Base-by-base conservation (phyloP, 2,329 filamentous ascomycete genomes). In the Escovopsis sp. region DNA sequence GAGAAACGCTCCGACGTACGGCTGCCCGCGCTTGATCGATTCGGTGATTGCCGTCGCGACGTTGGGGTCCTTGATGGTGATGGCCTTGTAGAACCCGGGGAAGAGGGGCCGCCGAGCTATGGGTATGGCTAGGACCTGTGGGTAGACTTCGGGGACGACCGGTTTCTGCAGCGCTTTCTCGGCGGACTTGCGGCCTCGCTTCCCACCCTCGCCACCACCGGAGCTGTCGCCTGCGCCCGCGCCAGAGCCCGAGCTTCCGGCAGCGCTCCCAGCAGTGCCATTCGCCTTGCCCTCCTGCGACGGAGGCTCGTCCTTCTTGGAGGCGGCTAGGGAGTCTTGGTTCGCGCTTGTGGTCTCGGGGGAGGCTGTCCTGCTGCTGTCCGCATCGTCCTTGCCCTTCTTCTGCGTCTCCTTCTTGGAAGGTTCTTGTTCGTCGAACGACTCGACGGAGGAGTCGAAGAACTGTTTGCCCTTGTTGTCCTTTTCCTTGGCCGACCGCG, bases 31-130 rank as follows among this genome's bases (percentile, higher is more conserved):
- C 67, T 93, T 94, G 55, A 96, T 84, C 70, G 94, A 90, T 53
- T 98, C 92, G 39, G 87, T 81, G 45, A 98, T 93, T 16, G 90
- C 90, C 27, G 78, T 76, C 12, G 87, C 81, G 26, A 98, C 90
- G 47, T 90, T 82, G 14, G 82, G 83, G 51, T 98, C 86, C 53
- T 84, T 79, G 46, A 98, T 93, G 4, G 88, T 98, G 46, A 98
- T 90, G 9, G 90, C 88, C 61, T 98, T 98, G 65, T 98, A 98
- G 60, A 96, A 98, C 2, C 90, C 90, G 1, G 90, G 90, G 59
- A 96, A 98, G 11, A 98, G 65, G 10, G 90, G 90, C 35, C 90
- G 72, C 56, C 92, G 86, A 19, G 85, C 82, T 49, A 98, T 94
- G 7, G 90, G 90, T 37, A 98, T 93, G 2, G 88, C 88, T 70